These are phyloP conservation scores for Galeopsis tetrahit DNA, from an alignment of 257 asterid species.

Conservation along the genomic window DNA sequence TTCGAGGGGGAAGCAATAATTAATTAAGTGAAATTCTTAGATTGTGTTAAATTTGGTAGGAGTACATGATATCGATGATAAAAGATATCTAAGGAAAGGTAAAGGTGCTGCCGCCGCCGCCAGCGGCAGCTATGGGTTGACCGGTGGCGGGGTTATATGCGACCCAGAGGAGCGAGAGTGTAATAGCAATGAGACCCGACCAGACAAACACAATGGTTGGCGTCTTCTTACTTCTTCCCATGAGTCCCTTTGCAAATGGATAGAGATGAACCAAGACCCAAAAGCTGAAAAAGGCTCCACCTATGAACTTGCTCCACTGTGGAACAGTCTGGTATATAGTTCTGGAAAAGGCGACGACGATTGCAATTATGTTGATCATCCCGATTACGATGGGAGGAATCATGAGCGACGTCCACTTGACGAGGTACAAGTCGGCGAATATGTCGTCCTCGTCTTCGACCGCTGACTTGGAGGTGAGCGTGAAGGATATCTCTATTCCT, in stretches of 20 bases:
- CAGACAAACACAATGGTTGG: slow-evolving; percentile 68
- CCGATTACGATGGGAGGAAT: slow-evolving; percentile 70
- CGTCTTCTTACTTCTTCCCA: slow-evolving; percentile 68
- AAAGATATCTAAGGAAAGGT: slow-evolving; percentile 42
- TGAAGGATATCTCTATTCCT: slow-evolving; percentile 66
- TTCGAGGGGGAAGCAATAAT: too few relatives aligned
- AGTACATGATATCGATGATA: too few relatives aligned
- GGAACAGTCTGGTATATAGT: slow-evolving; percentile 53
- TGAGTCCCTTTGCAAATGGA: slow-evolving; percentile 63
- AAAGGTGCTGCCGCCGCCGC: slow-evolving; percentile 37
- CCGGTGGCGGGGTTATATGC: slow-evolving; percentile 42
- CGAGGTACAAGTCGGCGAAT: slow-evolving; percentile 57
- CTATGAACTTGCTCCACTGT: slow-evolving; percentile 62
- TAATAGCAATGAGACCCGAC: slow-evolving; percentile 71
- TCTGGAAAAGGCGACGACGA: slow-evolving; percentile 54
- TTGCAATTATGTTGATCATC: slow-evolving; percentile 58
- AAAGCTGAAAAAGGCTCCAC: slow-evolving; percentile 68
- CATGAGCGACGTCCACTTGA: slow-evolving; percentile 70
- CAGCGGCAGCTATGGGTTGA: not conserved
- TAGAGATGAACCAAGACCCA: slow-evolving; percentile 74
- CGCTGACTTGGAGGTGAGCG: slow-evolving; percentile 55
- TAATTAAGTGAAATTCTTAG: too few relatives aligned
- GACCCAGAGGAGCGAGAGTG: slow-evolving; percentile 60
- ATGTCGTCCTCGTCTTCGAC: slow-evolving; percentile 60
- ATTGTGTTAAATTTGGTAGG: not conserved